These are phyloP conservation scores for Saccharomycopsis babjevae DNA, from an alignment of 805 yeast genomes.

Conservation along the genomic window DNA sequence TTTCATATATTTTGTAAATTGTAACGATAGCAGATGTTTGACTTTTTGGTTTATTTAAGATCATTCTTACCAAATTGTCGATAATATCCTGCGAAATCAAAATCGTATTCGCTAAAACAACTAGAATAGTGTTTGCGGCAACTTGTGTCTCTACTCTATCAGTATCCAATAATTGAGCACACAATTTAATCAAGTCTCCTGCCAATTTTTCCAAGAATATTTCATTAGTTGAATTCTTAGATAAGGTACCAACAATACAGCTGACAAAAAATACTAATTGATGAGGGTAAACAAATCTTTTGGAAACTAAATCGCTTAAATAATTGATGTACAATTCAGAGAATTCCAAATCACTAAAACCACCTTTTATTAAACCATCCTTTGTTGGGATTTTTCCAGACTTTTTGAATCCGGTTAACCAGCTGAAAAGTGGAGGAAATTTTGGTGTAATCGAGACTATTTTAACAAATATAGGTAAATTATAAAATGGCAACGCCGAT, in stretches of 20 bases:
- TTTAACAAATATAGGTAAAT: constrained; percentile 62
- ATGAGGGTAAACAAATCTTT: constrained; percentile 50
- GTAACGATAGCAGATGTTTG: constrained; percentile 37
- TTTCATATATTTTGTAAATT: constrained; percentile 39
- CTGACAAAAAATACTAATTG: constrained; percentile 76
- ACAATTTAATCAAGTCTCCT: constrained; percentile 47
- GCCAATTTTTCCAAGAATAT: constrained; percentile 38
- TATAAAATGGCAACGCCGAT: constrained; percentile 73
- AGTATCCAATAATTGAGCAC: constrained; percentile 44
- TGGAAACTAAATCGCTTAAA: constrained; percentile 33
- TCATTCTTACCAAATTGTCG: constrained; percentile 51
- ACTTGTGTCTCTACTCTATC: constrained; percentile 53
- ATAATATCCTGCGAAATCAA: constrained; percentile 46
- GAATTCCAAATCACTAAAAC: constrained; percentile 57
- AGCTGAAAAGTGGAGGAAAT: constrained; percentile 71
- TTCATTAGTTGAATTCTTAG: constrained; percentile 36
- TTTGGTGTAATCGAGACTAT: constrained; percentile 61
- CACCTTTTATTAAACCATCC: constrained; percentile 55
- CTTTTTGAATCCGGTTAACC: constrained; percentile 61
- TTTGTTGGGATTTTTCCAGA: constrained; percentile 54
- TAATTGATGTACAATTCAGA: constrained; percentile 56
- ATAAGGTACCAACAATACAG: constrained; percentile 55
- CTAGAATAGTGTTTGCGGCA: constrained; percentile 72
- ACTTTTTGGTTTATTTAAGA: constrained; percentile 36
- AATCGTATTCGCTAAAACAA: constrained; percentile 67